phyloP scores from a whole-genome alignment of 495 filamentous ascomycete genomes.

The Amniculicola lignicola region DNA sequence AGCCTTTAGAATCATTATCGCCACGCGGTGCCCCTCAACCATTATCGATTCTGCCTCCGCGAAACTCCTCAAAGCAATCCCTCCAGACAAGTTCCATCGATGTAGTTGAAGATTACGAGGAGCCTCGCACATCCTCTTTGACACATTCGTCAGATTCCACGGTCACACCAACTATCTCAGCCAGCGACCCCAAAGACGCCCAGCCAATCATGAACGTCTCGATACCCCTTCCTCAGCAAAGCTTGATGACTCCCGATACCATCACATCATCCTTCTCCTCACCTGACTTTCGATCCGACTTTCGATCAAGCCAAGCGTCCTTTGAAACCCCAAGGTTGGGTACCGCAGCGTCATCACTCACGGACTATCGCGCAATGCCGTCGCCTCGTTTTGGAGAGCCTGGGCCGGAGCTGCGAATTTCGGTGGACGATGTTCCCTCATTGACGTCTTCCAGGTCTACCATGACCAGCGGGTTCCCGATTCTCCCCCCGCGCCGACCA shows the following conservation, averaged over 20 bases:
- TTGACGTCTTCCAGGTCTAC: constrained; percentile 83
- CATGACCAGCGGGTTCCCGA: constrained; percentile 63
- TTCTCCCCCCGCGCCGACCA: constrained; percentile 44
- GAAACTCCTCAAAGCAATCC: constrained; percentile 15
- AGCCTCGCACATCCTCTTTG: constrained; percentile 43
- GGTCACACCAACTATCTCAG: constrained; percentile 49
- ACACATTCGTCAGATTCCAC: constrained; percentile 55
- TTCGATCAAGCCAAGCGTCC: constrained; percentile 38
- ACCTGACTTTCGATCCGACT: constrained; percentile 43
- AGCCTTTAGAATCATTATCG: constrained; percentile 24
- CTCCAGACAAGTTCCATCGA: constrained; percentile 40
- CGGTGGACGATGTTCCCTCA: constrained; percentile 83
- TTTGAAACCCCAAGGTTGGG: constrained; percentile 68
- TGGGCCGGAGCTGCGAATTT: constrained; percentile 64
- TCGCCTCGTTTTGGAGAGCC: constrained; percentile 61
- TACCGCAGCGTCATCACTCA: constrained; percentile 67
- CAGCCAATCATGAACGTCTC: constrained; percentile 38
- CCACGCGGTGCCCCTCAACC: constrained; percentile 14
- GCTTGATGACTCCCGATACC: constrained; percentile 40
- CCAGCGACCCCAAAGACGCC: constrained; percentile 45
- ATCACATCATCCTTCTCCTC: constrained; percentile 50
- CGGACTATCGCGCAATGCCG: constrained; percentile 62
- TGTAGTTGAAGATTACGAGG: constrained; percentile 47
- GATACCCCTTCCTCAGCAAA: constrained; percentile 33
- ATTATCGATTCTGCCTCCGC: background rate